phyloP scores from a whole-genome alignment of 2,329 filamentous ascomycete genomes.

The Exophiala dermatitidis region DNA sequence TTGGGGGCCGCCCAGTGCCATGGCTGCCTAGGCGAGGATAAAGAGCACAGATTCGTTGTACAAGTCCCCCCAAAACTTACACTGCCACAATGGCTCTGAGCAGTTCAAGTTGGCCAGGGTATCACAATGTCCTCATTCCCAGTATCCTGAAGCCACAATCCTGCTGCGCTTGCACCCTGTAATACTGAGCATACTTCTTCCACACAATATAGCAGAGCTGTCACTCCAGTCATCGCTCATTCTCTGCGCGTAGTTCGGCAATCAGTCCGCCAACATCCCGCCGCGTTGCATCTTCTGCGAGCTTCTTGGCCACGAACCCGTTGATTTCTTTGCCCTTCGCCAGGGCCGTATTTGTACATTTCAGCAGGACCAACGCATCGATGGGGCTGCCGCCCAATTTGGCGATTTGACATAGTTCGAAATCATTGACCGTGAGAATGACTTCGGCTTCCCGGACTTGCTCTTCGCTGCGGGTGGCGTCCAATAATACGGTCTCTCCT shows the following conservation, averaged over 20 bases:
- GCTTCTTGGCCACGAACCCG: conserved; percentile 60
- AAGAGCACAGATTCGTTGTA: background rate
- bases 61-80: background rate
- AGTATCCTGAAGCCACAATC: too few relatives aligned
- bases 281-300: conserved; percentile 71
- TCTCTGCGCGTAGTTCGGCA: conserved; percentile 75
- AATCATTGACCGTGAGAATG: conserved; percentile 79
- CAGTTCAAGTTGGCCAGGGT: background rate
- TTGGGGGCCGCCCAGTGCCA: too few relatives aligned
- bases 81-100: conserved; percentile 1
- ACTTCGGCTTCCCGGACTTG: conserved; percentile 58
- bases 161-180: too few relatives aligned
- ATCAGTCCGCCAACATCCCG: conserved; percentile 71
- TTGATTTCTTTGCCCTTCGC: conserved; percentile 75
- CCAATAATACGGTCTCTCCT: conserved; percentile 39
- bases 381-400: conserved; percentile 81
- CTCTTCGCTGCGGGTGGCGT: conserved; percentile 45
- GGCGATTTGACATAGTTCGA: conserved; percentile 83
- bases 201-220: background rate
- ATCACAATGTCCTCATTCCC: too few relatives aligned
- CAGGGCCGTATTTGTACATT: conserved; percentile 67
- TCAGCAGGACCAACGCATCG: conserved; percentile 69
- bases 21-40: too few relatives aligned
- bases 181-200: too few relatives aligned
- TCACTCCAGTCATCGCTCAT: conserved; percentile 57